Evolutionary conservation across 495 filamentous ascomycete genomes (phyloP).

Genomic region (Letharia lupina): DNA sequence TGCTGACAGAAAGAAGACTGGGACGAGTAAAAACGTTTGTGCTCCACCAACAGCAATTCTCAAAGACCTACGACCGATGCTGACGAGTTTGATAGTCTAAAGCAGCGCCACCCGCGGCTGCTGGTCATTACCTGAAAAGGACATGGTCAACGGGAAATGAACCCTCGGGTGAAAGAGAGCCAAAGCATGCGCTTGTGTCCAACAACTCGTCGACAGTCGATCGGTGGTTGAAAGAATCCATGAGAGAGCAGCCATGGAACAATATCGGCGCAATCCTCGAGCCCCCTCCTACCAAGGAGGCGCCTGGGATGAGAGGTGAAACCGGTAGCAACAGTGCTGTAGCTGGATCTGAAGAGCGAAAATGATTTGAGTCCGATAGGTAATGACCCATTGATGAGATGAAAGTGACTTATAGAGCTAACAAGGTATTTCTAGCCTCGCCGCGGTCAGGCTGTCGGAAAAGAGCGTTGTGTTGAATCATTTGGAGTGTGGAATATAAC

Average conservation of each 20-base stretch:
- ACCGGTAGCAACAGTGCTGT: constrained; percentile 1
- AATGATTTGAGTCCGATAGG: not conserved
- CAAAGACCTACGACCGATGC: too few relatives aligned
- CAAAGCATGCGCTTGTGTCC: not conserved
- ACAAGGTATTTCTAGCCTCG: too few relatives aligned
- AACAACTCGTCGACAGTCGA: not conserved
- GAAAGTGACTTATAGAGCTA: too few relatives aligned
- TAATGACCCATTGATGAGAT: not conserved
- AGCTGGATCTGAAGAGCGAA: not conserved
- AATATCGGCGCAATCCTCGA: not conserved
- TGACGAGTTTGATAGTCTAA: not conserved
- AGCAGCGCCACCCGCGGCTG: not conserved
- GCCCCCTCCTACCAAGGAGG: not conserved
- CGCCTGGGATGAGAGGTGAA: not conserved
- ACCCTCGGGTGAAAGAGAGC: not conserved
- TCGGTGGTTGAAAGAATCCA: not conserved
- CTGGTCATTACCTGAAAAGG: not conserved
- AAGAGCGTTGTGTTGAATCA: too few relatives aligned
- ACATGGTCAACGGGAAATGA: not conserved
- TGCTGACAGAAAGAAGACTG: too few relatives aligned
- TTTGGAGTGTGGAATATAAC: too few relatives aligned
- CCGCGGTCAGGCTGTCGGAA: too few relatives aligned
- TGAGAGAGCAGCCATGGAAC: constrained; percentile 4
- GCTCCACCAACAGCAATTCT: too few relatives aligned
- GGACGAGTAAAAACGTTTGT: too few relatives aligned